Evolutionary conservation across 371 early-diverging fungal species (phyloP).

Genomic region (Funneliformis caledonium): DNA sequence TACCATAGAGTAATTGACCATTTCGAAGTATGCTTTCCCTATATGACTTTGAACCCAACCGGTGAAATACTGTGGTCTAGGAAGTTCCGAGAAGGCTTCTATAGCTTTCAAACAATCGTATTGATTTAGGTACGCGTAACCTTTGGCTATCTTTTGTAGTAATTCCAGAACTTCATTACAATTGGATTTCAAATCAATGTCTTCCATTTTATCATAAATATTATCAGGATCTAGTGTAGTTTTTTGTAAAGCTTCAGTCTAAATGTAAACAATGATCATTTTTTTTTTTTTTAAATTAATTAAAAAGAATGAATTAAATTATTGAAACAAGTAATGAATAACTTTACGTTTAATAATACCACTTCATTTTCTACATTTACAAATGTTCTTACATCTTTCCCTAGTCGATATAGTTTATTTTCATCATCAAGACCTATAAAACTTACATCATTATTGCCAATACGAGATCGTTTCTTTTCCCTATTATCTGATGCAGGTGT

Average conservation of each 20-base stretch:
- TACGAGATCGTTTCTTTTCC: constrained; percentile 41
- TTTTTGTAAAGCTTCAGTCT: constrained; percentile 16
- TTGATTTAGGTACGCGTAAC: constrained; percentile 47
- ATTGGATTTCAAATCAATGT: constrained; percentile 25
- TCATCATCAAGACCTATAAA: constrained; percentile 19
- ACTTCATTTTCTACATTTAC: constrained; percentile 27
- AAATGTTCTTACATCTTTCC: not conserved
- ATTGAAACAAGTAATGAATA: not conserved
- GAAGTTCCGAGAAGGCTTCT: constrained; percentile 50
- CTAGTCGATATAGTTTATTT: constrained; percentile 8
- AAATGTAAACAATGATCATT: not conserved
- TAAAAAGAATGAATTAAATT: not conserved
- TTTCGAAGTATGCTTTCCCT: constrained; percentile 64
- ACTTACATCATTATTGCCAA: constrained; percentile 34
- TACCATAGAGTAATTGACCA: constrained; percentile 59
- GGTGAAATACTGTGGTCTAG: constrained; percentile 52
- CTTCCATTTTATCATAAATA: constrained; percentile 16
- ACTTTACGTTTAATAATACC: not conserved
- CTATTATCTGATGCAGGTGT: constrained; percentile 30
- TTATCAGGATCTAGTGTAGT: constrained; percentile 4
- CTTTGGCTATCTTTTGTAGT: constrained; percentile 45
- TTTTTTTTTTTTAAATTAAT: not conserved
- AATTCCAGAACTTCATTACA: constrained; percentile 44
- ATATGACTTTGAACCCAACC: constrained; percentile 63
- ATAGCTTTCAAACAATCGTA: constrained; percentile 55